Percentiles rank a stretch among this genome's conserved stretches.
phyloP scores from a whole-genome alignment of 306 rosid genomes.

The Parietaria judaica region DNA sequence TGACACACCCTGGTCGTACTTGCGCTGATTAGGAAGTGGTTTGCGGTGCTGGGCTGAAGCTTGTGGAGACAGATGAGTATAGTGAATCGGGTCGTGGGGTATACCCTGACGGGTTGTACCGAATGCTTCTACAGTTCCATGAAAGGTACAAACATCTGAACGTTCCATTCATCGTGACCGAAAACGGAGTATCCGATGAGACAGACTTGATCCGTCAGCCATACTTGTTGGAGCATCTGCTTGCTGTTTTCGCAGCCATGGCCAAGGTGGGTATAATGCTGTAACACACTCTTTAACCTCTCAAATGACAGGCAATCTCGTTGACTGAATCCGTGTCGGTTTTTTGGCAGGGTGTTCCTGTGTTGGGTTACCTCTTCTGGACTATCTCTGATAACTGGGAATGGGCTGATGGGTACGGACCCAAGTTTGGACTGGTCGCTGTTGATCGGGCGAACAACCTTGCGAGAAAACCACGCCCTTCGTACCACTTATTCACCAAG shows the following conservation, averaged over 20 bases:
- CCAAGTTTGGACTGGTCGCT: constrained; percentile 96
- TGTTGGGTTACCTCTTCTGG: constrained; percentile 67
- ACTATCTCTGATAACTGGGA: constrained; percentile 97
- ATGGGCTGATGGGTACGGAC: constrained; percentile 99
- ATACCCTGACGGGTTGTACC: constrained; percentile 94
- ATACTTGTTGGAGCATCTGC: constrained; percentile 79
- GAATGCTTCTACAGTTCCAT: constrained; percentile 82
- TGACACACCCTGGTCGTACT: constrained; percentile 17
- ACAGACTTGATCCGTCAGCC: constrained; percentile 90
- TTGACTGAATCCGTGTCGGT: too few relatives aligned
- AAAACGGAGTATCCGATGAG: constrained; percentile 86
- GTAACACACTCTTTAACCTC: too few relatives aligned
- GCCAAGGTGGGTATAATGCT: constrained; percentile 39
- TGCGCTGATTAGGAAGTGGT: constrained; percentile 56
- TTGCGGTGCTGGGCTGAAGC: constrained; percentile 76
- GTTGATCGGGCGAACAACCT: constrained; percentile 73
- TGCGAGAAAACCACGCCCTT: constrained; percentile 75
- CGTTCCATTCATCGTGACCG: constrained; percentile 72
- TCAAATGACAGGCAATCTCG: too few relatives aligned
- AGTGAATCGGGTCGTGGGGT: constrained; percentile 99
- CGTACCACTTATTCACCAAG: constrained; percentile 78
- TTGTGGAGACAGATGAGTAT: constrained; percentile 81
- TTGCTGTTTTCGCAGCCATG: constrained; percentile 78
- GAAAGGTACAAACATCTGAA: constrained; percentile 84
- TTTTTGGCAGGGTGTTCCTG: constrained; percentile 66